phyloP scores from a whole-genome alignment of 2,329 filamentous ascomycete species.

The Aureobasidium pullulans region DNA sequence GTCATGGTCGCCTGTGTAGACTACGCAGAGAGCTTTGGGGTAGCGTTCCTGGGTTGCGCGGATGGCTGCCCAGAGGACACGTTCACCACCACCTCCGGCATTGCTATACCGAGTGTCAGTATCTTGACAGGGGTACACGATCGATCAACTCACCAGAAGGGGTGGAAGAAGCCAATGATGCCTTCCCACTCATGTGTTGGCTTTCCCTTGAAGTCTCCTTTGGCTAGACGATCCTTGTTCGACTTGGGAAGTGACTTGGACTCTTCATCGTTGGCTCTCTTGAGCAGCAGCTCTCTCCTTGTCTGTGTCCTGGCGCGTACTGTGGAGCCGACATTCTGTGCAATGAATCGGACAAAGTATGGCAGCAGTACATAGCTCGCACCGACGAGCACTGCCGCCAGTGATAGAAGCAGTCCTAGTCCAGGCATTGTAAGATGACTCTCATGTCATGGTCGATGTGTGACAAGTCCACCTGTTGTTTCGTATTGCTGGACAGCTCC shows the following conservation, averaged over 20 bases:
- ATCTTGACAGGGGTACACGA: neutral
- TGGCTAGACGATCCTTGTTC: neutral
- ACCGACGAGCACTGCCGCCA: neutral
- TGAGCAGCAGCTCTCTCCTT: constrained; percentile 16
- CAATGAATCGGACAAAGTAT: constrained; percentile 4
- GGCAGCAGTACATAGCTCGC: neutral
- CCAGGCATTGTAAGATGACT: neutral
- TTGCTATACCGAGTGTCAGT: constrained; percentile 53
- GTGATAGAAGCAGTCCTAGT: neutral
- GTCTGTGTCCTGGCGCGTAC: constrained; percentile 15
- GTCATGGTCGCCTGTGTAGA: constrained; percentile 94
- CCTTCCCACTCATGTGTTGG: constrained; percentile 62
- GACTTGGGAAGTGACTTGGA: neutral
- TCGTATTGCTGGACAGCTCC: neutral
- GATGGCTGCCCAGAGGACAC: constrained; percentile 93
- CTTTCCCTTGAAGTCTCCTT: neutral
- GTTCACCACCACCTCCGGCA: constrained; percentile 88
- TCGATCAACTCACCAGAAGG: constrained; percentile 67
- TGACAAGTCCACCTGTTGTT: neutral
- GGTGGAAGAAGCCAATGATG: constrained; percentile 93
- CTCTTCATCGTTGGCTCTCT: constrained; percentile 15
- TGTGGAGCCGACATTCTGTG: constrained; percentile 15
- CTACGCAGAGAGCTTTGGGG: constrained; percentile 80
- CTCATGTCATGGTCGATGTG: neutral
- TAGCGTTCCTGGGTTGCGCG: constrained; percentile 81